These are phyloP conservation scores for Colletotrichum gigasporum DNA, from an alignment of 2,329 filamentous ascomycete genomes.

Conservation along the genomic window DNA sequence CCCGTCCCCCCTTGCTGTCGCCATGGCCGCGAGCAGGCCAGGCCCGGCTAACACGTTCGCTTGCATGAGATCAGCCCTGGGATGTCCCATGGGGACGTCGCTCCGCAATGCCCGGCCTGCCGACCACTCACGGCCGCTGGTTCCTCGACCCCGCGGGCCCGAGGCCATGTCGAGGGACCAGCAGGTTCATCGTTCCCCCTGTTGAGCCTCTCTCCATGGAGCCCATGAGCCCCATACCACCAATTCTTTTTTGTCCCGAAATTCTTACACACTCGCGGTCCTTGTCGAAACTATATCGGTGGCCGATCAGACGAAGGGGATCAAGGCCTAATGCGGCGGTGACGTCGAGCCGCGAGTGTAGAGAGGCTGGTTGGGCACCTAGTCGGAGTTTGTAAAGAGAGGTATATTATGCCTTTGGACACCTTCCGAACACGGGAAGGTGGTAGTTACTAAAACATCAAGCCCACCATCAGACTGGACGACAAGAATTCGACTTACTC, in stretches of 20 bases:
- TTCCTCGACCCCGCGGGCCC: not conserved
- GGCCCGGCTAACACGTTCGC: not conserved
- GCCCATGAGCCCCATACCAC: too few species aligned
- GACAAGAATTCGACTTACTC: not conserved
- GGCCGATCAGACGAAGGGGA: constrained; percentile 30
- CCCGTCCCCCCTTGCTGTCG: not conserved
- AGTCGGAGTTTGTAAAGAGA: constrained; percentile 9
- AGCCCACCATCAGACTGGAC: constrained; percentile 5
- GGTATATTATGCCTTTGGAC: constrained; percentile 24
- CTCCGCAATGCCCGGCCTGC: constrained; percentile 1
- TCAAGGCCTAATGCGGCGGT: constrained; percentile 23
- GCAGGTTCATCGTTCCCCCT: constrained; percentile 26
- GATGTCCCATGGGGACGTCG: constrained; percentile 1
- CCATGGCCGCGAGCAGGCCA: not conserved
- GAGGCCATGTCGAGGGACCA: not conserved
- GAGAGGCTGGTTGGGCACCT: constrained; percentile 13
- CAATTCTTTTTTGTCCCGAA: not conserved
- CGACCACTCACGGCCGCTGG: not conserved
- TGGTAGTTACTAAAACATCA: not conserved
- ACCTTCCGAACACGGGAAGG: not conserved
- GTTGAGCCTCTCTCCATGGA: constrained; percentile 9
- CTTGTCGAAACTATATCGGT: constrained; percentile 29
- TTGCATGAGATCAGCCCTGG: constrained; percentile 28
- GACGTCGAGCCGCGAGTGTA: constrained; percentile 24
- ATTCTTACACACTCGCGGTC: not conserved